Percentiles rank a stretch among this genome's conserved stretches.
These are phyloP conservation scores for Sporisorium graminicola DNA, from an alignment of 1,284 basidiomycete species.

Conservation along the genomic window DNA sequence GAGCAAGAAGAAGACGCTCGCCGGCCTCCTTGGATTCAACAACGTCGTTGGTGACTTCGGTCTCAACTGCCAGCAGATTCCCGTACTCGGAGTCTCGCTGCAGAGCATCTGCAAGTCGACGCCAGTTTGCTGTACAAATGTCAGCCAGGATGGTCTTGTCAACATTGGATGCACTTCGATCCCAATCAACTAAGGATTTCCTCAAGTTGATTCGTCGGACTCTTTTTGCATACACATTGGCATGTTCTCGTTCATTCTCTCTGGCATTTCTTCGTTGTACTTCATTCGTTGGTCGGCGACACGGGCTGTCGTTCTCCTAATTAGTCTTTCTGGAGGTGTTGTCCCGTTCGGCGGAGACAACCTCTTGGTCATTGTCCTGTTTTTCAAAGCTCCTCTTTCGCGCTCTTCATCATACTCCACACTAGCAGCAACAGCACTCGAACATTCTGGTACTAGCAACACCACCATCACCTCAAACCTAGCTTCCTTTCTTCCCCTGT, in stretches of 20 bases:
- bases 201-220: neutral
- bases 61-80: constrained; percentile 55
- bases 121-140: constrained; percentile 57
- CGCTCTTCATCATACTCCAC: constrained; percentile 14
- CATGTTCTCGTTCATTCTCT: constrained; percentile 1
- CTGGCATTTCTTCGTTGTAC: constrained; percentile 12
- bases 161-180: constrained; percentile 58
- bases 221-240: constrained; percentile 2
- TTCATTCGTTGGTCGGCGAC: constrained; percentile 14
- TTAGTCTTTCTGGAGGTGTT: constrained; percentile 13
- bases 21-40: constrained; percentile 52
- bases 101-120: constrained; percentile 53
- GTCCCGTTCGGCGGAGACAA: constrained; percentile 11
- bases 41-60: constrained; percentile 45
- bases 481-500: constrained; percentile 12
- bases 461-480: constrained; percentile 4
- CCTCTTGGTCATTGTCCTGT: constrained; percentile 25
- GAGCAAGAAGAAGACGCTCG: constrained; percentile 54
- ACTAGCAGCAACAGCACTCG: constrained; percentile 40
- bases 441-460: constrained; percentile 11
- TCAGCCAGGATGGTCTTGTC: constrained; percentile 56
- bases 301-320: constrained; percentile 29
- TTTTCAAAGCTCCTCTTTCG: constrained; percentile 11
- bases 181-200: constrained; percentile 47
- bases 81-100: constrained; percentile 38